Percentiles rank a stretch among this genome's conserved stretches.
These are phyloP conservation scores for Rhynchospora tenuis DNA, from an alignment of 176 grass and related monocot species.

Conservation along the genomic window DNA sequence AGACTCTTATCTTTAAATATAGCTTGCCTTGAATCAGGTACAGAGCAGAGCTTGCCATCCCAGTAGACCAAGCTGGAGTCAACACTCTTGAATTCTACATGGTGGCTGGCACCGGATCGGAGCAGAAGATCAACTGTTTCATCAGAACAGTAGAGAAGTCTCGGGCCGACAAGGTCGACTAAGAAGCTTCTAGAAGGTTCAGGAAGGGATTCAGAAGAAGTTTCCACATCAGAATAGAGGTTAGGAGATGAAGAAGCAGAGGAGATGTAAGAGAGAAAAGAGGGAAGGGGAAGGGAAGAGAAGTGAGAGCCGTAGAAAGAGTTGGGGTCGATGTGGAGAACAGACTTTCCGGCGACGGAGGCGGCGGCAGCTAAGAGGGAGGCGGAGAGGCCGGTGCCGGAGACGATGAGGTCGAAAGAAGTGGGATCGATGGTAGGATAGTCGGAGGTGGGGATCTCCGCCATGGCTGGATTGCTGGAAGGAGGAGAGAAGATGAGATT, in stretches of 20 bases:
- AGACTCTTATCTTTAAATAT: conserved; percentile 76
- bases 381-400: conserved; percentile 69
- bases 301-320: conserved; percentile 86
- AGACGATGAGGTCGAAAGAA: conserved; percentile 77
- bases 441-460: conserved; percentile 25
- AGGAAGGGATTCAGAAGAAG: conserved; percentile 38
- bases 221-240: conserved; percentile 55
- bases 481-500: neutral
- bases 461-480: conserved; percentile 48
- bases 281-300: conserved; percentile 58
- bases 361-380: conserved; percentile 70
- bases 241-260: conserved; percentile 5
- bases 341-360: conserved; percentile 57
- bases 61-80: conserved; percentile 68
- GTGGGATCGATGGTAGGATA: conserved; percentile 68
- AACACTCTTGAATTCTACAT: conserved; percentile 90
- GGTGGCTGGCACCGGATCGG: conserved; percentile 61
- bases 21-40: conserved; percentile 67
- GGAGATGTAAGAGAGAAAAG: conserved; percentile 14
- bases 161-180: conserved; percentile 59
- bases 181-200: conserved; percentile 54
- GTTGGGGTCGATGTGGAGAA: conserved; percentile 81
- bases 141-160: conserved; percentile 83
- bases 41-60: conserved; percentile 59
- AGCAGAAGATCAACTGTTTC: conserved; percentile 70